Evolutionary conservation across 2,329 filamentous ascomycete species (phyloP).

Genomic region (Cladophialophora immunda): DNA sequence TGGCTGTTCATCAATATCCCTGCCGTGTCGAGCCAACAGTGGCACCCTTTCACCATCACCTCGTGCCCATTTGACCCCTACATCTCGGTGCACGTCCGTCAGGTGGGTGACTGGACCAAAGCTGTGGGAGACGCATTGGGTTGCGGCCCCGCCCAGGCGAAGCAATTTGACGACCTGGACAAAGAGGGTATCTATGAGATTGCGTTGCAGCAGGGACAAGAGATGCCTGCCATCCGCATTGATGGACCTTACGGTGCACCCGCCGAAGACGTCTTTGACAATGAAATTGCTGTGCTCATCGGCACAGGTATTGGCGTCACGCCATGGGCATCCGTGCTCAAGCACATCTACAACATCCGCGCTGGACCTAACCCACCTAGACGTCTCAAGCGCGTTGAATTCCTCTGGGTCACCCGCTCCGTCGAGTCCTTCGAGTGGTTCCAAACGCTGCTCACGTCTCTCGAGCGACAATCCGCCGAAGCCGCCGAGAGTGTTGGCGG

Average conservation of each 20-base stretch:
- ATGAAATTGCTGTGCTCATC: conserved; percentile 79
- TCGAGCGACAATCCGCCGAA: conserved; percentile 84
- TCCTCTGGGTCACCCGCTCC: conserved; percentile 98
- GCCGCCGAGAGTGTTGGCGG: conserved; percentile 65
- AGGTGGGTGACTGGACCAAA: conserved; percentile 95
- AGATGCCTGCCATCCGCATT: conserved; percentile 88
- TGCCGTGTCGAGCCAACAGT: conserved; percentile 85
- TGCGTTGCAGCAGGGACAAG: conserved; percentile 88
- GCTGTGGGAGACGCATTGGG: conserved; percentile 96
- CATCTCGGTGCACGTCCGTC: conserved; percentile 90
- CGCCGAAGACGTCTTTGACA: conserved; percentile 97
- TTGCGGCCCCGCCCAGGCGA: conserved; percentile 84
- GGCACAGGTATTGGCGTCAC: conserved; percentile 86
- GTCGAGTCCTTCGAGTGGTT: conserved; percentile 99
- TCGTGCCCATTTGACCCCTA: conserved; percentile 97
- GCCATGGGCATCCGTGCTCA: conserved; percentile 87
- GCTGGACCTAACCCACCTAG: conserved; percentile 87
- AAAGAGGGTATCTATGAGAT: conserved; percentile 98
- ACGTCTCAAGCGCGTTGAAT: conserved; percentile 92
- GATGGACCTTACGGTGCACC: conserved; percentile 97
- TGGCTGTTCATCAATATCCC: conserved; percentile 98
- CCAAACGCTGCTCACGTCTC: conserved; percentile 87
- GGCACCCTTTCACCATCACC: conserved; percentile 99
- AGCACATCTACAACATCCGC: conserved; percentile 98
- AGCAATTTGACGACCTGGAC: conserved; percentile 89